Conservation (phyloP, 306 rosid genomes). For the Echinosophora koreensis region DNA sequence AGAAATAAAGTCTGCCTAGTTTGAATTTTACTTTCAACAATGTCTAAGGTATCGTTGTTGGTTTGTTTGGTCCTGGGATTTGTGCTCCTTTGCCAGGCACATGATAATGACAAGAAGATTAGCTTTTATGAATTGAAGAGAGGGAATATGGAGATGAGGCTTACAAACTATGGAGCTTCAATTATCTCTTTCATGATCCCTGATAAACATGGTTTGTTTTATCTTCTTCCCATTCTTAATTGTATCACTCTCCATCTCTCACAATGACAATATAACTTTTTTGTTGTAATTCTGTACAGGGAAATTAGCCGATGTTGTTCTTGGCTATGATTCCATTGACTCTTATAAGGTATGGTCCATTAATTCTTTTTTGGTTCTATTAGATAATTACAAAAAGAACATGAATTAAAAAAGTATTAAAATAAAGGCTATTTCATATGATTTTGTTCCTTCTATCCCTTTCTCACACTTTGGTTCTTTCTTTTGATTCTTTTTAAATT, state of each 20-base stretch:
- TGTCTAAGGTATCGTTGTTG: conserved; percentile 29
- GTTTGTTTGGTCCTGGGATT: conserved; percentile 25
- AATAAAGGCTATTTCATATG: background rate
- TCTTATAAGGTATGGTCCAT: conserved; percentile 43
- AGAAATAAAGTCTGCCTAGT: background rate
- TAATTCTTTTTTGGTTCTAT: background rate
- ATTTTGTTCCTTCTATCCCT: background rate
- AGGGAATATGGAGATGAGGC: conserved; percentile 39
- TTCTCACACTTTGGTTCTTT: background rate
- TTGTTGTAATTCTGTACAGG: conserved; percentile 25
- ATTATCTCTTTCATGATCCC: conserved; percentile 43
- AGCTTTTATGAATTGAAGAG: conserved; percentile 40
- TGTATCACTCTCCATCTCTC: background rate
- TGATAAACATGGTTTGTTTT: conserved; percentile 50
- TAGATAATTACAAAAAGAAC: background rate
- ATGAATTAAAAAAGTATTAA: background rate
- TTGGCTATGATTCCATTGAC: conserved; percentile 51
- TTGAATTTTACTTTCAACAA: background rate
- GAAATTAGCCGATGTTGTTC: conserved; percentile 51
- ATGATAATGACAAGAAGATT: conserved; percentile 28
- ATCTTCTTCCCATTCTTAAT: background rate
- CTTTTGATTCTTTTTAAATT: background rate
- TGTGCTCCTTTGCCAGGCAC: conserved; percentile 18
- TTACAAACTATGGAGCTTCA: conserved; percentile 56
- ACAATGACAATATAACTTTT: background rate